Evolutionary conservation across 345 rosid species (phyloP).

Genomic region (Stellera chamaejasme): DNA sequence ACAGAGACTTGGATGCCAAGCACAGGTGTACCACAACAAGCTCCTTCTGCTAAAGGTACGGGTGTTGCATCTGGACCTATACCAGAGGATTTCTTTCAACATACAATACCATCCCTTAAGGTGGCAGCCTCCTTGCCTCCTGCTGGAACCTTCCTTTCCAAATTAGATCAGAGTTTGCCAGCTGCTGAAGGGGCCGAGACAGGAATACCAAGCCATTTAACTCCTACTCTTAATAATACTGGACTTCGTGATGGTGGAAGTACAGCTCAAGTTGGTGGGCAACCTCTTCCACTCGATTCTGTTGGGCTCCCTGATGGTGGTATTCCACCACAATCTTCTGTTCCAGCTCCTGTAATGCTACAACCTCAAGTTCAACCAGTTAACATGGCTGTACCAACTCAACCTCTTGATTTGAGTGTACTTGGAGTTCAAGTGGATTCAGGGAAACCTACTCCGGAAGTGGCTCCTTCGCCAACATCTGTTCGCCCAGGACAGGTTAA

Average conservation of each 20-base stretch:
- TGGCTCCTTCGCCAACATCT: conserved; percentile 41
- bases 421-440: conserved; percentile 76
- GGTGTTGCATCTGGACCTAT: conserved; percentile 61
- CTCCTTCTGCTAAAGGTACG: conserved; percentile 32
- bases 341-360: conserved; percentile 26
- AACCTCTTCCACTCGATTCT: conserved; percentile 34
- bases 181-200: conserved; percentile 33
- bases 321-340: conserved; percentile 58
- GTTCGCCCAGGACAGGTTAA: conserved; percentile 97
- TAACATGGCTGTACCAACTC: conserved; percentile 42
- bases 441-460: conserved; percentile 44
- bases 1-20: conserved; percentile 44
- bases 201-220: conserved; percentile 30
- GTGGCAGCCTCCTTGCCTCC: conserved; percentile 81
- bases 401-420: conserved; percentile 89
- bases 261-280: conserved; percentile 55
- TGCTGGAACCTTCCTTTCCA: conserved; percentile 79
- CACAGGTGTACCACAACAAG: conserved; percentile 40
- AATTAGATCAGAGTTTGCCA: conserved; percentile 54
- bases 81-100: conserved; percentile 94
- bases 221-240: conserved; percentile 34
- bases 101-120: conserved; percentile 83
- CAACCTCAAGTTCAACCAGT: conserved; percentile 40
- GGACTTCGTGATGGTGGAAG: conserved; percentile 80
- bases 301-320: conserved; percentile 87